Evolutionary conservation across 106 monocot species (phyloP).

Genomic region (Alisma plantagoaquatica): DNA sequence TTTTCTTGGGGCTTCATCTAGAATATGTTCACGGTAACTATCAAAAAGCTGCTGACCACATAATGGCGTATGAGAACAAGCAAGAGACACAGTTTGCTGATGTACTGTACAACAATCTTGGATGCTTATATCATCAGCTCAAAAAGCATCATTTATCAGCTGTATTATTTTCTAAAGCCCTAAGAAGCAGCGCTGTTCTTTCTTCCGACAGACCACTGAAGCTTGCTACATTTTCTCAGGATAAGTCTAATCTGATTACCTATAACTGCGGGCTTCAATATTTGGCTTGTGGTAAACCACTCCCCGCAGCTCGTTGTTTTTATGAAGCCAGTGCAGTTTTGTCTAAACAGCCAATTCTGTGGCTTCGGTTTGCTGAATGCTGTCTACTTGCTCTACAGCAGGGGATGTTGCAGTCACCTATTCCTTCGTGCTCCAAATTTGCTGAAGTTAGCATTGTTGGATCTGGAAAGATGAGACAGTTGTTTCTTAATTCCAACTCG

Average conservation of each 20-base stretch:
- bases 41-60: constrained; percentile 48
- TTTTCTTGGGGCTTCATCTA: constrained; percentile 58
- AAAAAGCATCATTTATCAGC: constrained; percentile 28
- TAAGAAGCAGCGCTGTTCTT: constrained; percentile 22
- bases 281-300: constrained; percentile 46
- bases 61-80: constrained; percentile 37
- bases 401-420: constrained; percentile 26
- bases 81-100: constrained; percentile 29
- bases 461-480: constrained; percentile 44
- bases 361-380: constrained; percentile 77
- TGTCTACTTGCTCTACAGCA: constrained; percentile 47
- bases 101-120: constrained; percentile 52
- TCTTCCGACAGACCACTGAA: constrained; percentile 31
- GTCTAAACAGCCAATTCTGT: constrained; percentile 34
- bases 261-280: constrained; percentile 71
- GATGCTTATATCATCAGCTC: constrained; percentile 56
- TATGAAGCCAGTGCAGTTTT: constrained; percentile 34
- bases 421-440: constrained; percentile 5
- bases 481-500: constrained; percentile 27
- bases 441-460: constrained; percentile 45
- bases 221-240: constrained; percentile 43
- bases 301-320: constrained; percentile 52
- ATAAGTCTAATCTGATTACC: constrained; percentile 34
- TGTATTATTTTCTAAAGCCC: constrained; percentile 38
- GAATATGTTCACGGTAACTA: constrained; percentile 73